Percentiles rank a stretch among this genome's conserved stretches.
Conservation (phyloP, 306 rosid species). For the Dalbergia oliveri region DNA sequence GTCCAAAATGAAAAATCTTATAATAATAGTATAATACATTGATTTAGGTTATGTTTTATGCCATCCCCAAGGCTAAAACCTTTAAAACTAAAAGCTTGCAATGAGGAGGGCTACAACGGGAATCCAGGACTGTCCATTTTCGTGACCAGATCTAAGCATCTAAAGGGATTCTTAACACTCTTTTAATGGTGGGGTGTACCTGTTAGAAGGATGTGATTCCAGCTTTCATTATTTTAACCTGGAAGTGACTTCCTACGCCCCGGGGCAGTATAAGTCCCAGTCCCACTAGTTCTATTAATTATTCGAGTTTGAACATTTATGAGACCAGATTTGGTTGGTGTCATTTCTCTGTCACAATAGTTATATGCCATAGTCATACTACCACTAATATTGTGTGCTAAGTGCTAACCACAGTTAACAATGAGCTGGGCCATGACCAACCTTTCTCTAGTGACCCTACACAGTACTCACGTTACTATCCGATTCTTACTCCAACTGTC, state of each 20-base stretch:
- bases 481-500: not conserved
- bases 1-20: not conserved
- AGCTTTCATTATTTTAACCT: constrained; percentile 42
- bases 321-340: constrained; percentile 53
- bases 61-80: not conserved
- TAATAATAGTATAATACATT: not conserved
- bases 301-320: constrained; percentile 42
- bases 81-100: not conserved
- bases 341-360: constrained; percentile 54
- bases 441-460: constrained; percentile 37
- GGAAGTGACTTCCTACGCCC: constrained; percentile 49
- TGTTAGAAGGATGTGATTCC: constrained; percentile 47
- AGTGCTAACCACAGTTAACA: constrained; percentile 34
- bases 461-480: not conserved
- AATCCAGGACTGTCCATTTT: constrained; percentile 7
- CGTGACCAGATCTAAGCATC: not conserved
- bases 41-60: constrained; percentile 14
- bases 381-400: not conserved
- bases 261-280: constrained; percentile 26
- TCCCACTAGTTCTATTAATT: constrained; percentile 50
- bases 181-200: not conserved
- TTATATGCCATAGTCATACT: constrained; percentile 44
- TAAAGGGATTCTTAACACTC: constrained; percentile 4
- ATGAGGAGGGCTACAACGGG: not conserved
- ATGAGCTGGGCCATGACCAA: constrained; percentile 28